phyloP scores from a whole-genome alignment of 78 protist genomes.

The Emiliania huxleyi region DNA sequence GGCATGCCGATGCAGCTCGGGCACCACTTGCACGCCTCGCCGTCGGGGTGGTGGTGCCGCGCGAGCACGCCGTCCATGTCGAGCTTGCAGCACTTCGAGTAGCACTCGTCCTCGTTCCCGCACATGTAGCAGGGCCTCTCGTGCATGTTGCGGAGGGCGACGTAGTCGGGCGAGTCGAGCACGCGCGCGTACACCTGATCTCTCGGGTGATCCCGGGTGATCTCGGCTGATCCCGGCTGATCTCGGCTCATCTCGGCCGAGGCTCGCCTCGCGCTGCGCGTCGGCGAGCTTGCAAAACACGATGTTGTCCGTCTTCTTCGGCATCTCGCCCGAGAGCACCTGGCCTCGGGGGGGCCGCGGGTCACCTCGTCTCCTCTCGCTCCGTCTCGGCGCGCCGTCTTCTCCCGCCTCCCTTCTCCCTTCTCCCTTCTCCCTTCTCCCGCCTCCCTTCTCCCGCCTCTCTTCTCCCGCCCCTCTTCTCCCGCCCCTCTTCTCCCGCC shows the following conservation, averaged over 20 bases:
- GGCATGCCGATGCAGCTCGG: neutral
- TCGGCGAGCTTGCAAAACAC: neutral
- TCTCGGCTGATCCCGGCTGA: too few species aligned
- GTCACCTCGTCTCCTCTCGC: too few species aligned
- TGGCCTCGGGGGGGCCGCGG: too few species aligned
- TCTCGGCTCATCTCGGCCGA: too few species aligned
- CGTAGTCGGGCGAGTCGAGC: neutral
- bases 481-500: too few species aligned
- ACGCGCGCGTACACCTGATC: neutral
- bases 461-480: too few species aligned
- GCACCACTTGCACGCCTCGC: neutral
- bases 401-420: too few species aligned
- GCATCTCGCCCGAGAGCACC: neutral
- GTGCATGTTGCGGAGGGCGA: neutral
- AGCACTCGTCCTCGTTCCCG: neutral
- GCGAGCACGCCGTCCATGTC: neutral
- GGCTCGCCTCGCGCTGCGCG: too few species aligned
- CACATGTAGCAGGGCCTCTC: neutral
- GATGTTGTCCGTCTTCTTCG: neutral
- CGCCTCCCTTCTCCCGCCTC: too few species aligned
- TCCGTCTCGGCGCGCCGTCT: too few species aligned
- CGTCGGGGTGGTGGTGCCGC: neutral
- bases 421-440: too few species aligned
- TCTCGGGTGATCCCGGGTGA: too few species aligned
- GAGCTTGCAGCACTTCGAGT: neutral